Percentiles rank a stretch among this genome's conserved stretches.
Conservation (phyloP, 2,329 filamentous ascomycete genomes). For the Alternaria alternata region DNA sequence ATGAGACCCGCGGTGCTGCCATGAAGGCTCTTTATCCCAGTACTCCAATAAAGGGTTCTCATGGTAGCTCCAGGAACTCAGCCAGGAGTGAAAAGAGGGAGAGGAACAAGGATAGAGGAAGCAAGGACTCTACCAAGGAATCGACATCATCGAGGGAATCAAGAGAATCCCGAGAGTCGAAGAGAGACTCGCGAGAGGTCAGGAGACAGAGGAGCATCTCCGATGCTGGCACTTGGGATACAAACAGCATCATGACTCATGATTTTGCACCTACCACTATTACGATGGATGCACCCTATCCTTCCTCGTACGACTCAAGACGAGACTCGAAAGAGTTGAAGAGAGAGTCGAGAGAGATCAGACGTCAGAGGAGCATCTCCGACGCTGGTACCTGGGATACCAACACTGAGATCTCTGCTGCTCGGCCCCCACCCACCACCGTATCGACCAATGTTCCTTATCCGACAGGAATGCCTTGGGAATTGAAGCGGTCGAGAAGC, state of each 20-base stretch:
- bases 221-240: conserved; percentile 40
- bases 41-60: conserved; percentile 31
- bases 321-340: conserved; percentile 19
- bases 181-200: conserved; percentile 15
- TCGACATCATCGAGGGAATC: conserved; percentile 15
- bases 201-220: conserved; percentile 23
- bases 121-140: conserved; percentile 28
- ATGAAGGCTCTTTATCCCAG: conserved; percentile 51
- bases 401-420: conserved; percentile 9
- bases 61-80: conserved; percentile 26
- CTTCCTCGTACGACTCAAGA: conserved; percentile 7
- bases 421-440: conserved; percentile 12
- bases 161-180: conserved; percentile 16
- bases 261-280: conserved; percentile 24
- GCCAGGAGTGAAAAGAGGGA: conserved; percentile 28
- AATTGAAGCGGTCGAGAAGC: conserved; percentile 11
- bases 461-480: conserved; percentile 3
- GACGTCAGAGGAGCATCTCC: conserved; percentile 13
- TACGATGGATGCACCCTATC: conserved; percentile 19
- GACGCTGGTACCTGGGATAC: conserved; percentile 20
- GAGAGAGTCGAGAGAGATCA: conserved; percentile 15
- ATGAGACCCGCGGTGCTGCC: conserved; percentile 48
- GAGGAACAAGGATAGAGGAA: conserved; percentile 26
- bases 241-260: conserved; percentile 31
- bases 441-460: conserved; percentile 18